Evolutionary conservation across 83 land plant species (phyloP).

Genomic region (Diphasiastrum complanatum): DNA sequence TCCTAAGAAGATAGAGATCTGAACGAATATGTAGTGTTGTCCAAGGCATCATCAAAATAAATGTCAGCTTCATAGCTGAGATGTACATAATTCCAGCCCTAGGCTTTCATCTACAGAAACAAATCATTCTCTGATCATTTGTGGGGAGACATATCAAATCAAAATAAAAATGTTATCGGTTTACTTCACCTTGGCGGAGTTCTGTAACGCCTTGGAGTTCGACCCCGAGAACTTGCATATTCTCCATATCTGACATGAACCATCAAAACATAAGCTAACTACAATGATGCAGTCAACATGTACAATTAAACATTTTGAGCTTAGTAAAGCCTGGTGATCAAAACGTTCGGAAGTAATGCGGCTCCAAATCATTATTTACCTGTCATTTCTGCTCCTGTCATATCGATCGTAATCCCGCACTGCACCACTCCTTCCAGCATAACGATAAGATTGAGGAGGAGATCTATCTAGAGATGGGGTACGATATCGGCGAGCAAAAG

Average conservation of each 20-base stretch:
- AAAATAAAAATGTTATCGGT: conserved; percentile 23
- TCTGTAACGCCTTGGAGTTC: conserved; percentile 14
- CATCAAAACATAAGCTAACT: not conserved
- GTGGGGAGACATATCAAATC: too few species aligned
- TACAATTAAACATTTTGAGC: not conserved
- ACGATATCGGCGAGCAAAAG: conserved; percentile 80
- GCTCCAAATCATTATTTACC: conserved; percentile 6
- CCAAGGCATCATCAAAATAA: not conserved
- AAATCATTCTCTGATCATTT: too few species aligned
- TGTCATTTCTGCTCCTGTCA: conserved; percentile 27
- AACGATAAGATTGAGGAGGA: conserved; percentile 64
- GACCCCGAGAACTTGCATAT: conserved; percentile 24
- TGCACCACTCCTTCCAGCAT: conserved; percentile 25
- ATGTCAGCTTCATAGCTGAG: not conserved
- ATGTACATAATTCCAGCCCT: not conserved
- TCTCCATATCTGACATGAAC: conserved; percentile 18
- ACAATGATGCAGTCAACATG: not conserved
- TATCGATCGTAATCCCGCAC: conserved; percentile 56
- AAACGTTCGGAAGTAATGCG: not conserved
- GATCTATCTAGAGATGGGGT: conserved; percentile 86
- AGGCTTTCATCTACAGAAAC: too few species aligned
- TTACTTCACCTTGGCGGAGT: conserved; percentile 21
- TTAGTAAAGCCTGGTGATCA: conserved; percentile 14
- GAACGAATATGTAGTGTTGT: not conserved
- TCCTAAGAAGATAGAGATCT: not conserved